Conservation (phyloP, 176 grass and related monocot genomes). For the Pontederia crassipes region DNA sequence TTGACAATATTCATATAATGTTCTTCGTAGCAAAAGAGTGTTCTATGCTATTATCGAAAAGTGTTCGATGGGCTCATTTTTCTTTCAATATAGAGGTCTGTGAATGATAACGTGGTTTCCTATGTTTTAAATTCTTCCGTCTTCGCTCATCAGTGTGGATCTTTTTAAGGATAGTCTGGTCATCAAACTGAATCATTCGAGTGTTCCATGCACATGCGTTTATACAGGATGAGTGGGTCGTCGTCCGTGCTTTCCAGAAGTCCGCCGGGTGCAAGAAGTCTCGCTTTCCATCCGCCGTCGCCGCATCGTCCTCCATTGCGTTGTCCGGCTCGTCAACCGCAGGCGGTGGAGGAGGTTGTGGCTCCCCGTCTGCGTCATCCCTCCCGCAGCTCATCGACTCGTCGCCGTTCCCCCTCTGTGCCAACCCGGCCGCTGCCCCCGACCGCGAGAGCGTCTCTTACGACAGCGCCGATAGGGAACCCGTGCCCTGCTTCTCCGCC, state of each 20-base stretch:
- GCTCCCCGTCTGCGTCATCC: neutral
- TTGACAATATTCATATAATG: no score
- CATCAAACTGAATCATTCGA: no score
- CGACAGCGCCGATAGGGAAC: constrained; percentile 3
- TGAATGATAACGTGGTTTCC: no score
- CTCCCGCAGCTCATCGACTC: neutral
- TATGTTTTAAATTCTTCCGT: no score
- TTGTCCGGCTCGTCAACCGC: no score
- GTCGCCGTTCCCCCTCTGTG: neutral
- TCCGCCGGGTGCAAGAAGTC: neutral
- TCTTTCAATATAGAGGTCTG: no score
- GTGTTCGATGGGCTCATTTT: no score
- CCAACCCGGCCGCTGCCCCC: neutral
- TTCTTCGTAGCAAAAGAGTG: no score
- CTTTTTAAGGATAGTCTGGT: no score
- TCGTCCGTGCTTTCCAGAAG: constrained; percentile 1
- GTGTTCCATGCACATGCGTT: neutral
- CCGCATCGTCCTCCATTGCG: neutral
- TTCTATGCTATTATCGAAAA: no score
- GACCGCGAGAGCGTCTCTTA: neutral
- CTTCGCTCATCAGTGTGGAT: no score
- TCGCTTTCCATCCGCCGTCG: neutral
- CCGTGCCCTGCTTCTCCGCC: constrained; percentile 6
- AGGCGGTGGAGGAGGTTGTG: neutral
- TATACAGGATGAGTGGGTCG: neutral